Percentiles rank a stretch among this genome's conserved stretches.
Evolutionary conservation across 768 basidiomycete species (phyloP).

Genomic region (Hygrophorus russula): DNA sequence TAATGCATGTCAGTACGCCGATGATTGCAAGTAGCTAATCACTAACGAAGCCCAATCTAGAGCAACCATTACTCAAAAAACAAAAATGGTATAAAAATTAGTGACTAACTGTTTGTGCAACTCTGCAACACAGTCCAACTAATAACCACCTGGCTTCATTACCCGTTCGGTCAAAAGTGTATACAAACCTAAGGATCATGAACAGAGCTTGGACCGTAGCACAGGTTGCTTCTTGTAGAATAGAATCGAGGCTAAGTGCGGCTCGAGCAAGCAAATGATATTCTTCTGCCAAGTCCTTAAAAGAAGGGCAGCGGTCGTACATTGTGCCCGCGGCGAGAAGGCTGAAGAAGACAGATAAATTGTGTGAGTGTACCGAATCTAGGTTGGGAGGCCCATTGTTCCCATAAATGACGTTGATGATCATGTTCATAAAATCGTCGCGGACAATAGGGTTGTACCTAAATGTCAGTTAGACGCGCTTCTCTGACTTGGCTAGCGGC

Average conservation of each 20-base stretch:
- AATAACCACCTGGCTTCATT: constrained; percentile 40
- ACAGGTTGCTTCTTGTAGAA: constrained; percentile 31
- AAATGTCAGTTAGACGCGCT: constrained; percentile 2
- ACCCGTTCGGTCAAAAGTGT: constrained; percentile 28
- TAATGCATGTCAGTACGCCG: constrained; percentile 11
- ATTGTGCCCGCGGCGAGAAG: constrained; percentile 35
- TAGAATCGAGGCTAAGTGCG: constrained; percentile 32
- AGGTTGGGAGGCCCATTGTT: constrained; percentile 18
- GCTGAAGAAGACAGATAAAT: constrained; percentile 42
- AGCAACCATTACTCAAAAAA: constrained; percentile 2
- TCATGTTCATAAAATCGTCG: constrained; percentile 27
- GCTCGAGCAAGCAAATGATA: constrained; percentile 40
- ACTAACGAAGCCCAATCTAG: constrained; percentile 43
- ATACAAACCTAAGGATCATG: constrained; percentile 29
- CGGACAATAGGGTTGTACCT: constrained; percentile 37
- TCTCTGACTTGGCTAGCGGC: background rate
- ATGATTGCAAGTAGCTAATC: background rate
- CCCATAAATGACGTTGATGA: constrained; percentile 34
- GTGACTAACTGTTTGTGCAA: constrained; percentile 33
- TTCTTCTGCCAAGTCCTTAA: constrained; percentile 21
- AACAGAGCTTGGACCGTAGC: constrained; percentile 38
- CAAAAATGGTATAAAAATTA: background rate
- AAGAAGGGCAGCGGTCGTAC: constrained; percentile 27
- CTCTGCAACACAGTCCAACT: constrained; percentile 28
- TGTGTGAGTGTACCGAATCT: constrained; percentile 30